Evolutionary conservation across 2,329 filamentous ascomycete genomes (phyloP).

Genomic region (Fusarium sp.): DNA sequence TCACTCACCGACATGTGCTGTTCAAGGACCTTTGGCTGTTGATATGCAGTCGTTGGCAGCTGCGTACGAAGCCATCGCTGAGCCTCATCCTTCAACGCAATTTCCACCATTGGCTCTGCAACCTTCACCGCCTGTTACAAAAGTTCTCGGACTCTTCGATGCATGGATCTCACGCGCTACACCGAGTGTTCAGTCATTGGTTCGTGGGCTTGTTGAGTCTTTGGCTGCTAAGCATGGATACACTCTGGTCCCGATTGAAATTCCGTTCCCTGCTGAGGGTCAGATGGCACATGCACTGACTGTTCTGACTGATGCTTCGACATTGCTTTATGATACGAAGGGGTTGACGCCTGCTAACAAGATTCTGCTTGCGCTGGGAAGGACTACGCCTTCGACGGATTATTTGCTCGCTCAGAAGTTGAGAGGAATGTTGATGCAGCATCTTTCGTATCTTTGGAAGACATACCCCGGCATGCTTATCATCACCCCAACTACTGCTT

Average conservation of each 20-base stretch:
- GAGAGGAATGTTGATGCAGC: slow-evolving; percentile 73
- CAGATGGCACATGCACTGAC: slow-evolving; percentile 79
- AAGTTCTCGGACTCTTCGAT: slow-evolving; percentile 70
- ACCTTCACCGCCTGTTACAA: slow-evolving; percentile 43
- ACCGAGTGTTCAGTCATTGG: slow-evolving; percentile 54
- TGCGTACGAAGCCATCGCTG: slow-evolving; percentile 70
- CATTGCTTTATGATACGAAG: slow-evolving; percentile 55
- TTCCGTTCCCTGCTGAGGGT: slow-evolving; percentile 68
- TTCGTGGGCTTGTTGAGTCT: slow-evolving; percentile 57
- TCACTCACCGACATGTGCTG: slow-evolving; percentile 68
- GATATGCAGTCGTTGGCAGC: slow-evolving; percentile 73
- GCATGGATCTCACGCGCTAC: slow-evolving; percentile 66
- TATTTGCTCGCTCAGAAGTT: slow-evolving; percentile 76
- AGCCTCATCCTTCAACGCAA: slow-evolving; percentile 66
- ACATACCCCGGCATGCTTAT: slow-evolving; percentile 75
- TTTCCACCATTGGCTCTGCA: slow-evolving; percentile 57
- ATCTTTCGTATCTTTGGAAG: slow-evolving; percentile 73
- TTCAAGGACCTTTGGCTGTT: slow-evolving; percentile 73
- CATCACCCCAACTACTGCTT: slow-evolving; percentile 71
- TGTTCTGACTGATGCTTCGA: slow-evolving; percentile 70
- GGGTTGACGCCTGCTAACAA: slow-evolving; percentile 69
- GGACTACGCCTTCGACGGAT: slow-evolving; percentile 70
- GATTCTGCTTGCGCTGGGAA: slow-evolving; percentile 71
- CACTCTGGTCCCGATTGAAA: slow-evolving; percentile 61
- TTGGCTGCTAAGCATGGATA: slow-evolving; percentile 64